phyloP scores from a whole-genome alignment of 371 early-diverging fungal species.

The Mucor velutinosus region DNA sequence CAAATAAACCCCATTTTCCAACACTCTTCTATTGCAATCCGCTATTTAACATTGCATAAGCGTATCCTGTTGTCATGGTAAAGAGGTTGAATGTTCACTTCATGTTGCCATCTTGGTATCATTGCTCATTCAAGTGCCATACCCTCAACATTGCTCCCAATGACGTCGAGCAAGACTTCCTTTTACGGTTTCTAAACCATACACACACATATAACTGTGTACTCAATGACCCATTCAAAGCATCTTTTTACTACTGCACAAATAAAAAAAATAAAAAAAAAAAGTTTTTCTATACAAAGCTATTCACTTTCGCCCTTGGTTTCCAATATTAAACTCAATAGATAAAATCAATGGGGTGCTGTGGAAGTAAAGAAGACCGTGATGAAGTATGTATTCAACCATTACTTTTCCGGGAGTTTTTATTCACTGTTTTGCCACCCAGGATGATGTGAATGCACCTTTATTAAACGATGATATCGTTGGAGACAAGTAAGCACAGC shows the following conservation, averaged over 20 bases:
- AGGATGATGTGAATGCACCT: constrained; percentile 39
- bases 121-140: background rate
- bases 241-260: background rate
- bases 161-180: constrained; percentile 1
- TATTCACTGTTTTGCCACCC: background rate
- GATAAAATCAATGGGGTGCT: constrained; percentile 41
- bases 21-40: background rate
- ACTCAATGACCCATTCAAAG: background rate
- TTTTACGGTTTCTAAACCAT: background rate
- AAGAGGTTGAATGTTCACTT: background rate
- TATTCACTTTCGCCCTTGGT: background rate
- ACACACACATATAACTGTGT: background rate
- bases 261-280: background rate
- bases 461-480: constrained; percentile 31
- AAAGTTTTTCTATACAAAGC: background rate
- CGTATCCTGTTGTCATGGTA: background rate
- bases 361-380: constrained; percentile 47
- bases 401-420: background rate
- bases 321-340: background rate
- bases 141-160: background rate
- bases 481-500: constrained; percentile 33
- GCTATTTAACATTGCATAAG: background rate
- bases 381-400: constrained; percentile 33
- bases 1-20: background rate
- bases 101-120: background rate